Evolutionary conservation across 805 yeast species (phyloP), one percentile per base, ranked within the genome.

Genomic region (Candida taoyuanica): DNA sequence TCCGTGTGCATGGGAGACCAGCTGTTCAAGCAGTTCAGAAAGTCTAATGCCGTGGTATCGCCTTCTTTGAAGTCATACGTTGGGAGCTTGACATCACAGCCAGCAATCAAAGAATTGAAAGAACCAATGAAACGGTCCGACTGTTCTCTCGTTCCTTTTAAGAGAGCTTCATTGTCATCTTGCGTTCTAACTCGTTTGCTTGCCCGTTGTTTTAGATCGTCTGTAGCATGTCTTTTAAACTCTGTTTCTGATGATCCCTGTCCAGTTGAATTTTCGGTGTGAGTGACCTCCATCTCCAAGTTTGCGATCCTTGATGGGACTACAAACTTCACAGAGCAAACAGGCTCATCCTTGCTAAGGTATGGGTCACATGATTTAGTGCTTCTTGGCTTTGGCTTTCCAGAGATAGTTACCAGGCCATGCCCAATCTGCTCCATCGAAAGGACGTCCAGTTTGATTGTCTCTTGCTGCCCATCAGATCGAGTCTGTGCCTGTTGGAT

Each of bases 281-380:
- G n/a, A n/a, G n/a, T n/a, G n/a, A n/a, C n/a, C n/a, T n/a, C n/a
- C n/a, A n/a, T n/a, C n/a, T n/a, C n/a, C n/a, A n/a, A n/a, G n/a
- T n/a, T n/a, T n/a, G n/a, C n/a, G n/a, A n/a, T n/a, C n/a, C n/a
- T n/a, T n/a, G n/a, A n/a, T n/a, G 30, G 36, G 14, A 31, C 20
- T 18, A 62, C 34, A 5, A 50, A 53, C 13, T 43, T 49, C 2
- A 80, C 55, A 8, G 58, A 54, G 28, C 74, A 80, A 3, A 78
- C 58, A 0, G 79, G 69, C 3, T 59, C 62, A 25, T 71, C 76
- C 0, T 74, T 63, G 20, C 74, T 63, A 12, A 62, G 48, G 46
- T 82, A 81, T 0, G 74, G 70, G 47, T 81, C 86, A 21, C 23
- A 63, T 54, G 46, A 63, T 73, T 50, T 41, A 29, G 47, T 8